Conservation (phyloP, 768 basidiomycete species). For the Collybia sp. region DNA sequence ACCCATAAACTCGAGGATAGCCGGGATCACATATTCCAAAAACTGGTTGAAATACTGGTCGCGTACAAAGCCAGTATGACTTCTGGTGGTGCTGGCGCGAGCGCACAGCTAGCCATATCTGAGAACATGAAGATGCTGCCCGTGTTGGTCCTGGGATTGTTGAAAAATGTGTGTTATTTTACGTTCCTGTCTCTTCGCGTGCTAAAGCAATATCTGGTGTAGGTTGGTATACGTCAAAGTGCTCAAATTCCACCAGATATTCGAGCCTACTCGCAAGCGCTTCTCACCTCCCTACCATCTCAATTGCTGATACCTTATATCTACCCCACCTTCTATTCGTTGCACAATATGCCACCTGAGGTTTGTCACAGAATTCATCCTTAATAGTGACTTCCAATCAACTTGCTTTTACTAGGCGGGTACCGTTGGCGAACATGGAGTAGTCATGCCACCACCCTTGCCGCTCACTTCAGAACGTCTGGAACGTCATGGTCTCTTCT, state of each 20-base stretch:
- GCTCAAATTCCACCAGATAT: slow-evolving; percentile 96
- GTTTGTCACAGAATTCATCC: slow-evolving; percentile 32
- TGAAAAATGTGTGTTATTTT: slow-evolving; percentile 77
- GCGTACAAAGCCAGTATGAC: slow-evolving; percentile 98
- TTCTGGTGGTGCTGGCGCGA: slow-evolving; percentile 87
- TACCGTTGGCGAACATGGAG: slow-evolving; percentile 83
- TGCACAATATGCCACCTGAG: slow-evolving; percentile 95
- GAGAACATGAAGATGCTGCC: slow-evolving; percentile 96
- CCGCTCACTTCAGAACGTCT: slow-evolving; percentile 94
- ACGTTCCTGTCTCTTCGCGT: background rate
- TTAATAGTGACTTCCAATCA: background rate
- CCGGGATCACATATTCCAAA: slow-evolving; percentile 79
- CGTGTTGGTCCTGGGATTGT: slow-evolving; percentile 78
- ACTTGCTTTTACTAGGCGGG: slow-evolving; percentile 55
- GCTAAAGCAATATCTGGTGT: slow-evolving; percentile 4
- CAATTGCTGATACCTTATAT: slow-evolving; percentile 91
- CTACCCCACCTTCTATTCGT: slow-evolving; percentile 91
- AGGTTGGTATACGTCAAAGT: slow-evolving; percentile 95
- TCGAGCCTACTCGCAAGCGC: slow-evolving; percentile 88
- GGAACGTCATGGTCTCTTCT: slow-evolving; percentile 90
- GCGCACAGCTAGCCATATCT: slow-evolving; percentile 86
- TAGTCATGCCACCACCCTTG: slow-evolving; percentile 82
- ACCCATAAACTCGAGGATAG: slow-evolving; percentile 88
- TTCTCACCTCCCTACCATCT: slow-evolving; percentile 87
- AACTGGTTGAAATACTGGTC: slow-evolving; percentile 76